Conservation (phyloP, 345 rosid genomes). For the Rhodomyrtus tomentosa region DNA sequence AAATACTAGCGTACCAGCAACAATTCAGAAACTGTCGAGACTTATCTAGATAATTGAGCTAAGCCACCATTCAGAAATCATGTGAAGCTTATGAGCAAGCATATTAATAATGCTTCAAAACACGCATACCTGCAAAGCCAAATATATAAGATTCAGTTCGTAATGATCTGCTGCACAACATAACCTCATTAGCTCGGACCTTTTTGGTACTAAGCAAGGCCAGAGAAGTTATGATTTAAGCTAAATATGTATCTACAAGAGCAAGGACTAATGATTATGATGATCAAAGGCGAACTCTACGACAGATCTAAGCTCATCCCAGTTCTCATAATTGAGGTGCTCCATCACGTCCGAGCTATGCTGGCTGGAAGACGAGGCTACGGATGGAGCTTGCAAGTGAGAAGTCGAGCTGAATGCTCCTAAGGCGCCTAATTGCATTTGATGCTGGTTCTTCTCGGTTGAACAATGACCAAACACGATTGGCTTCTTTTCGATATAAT, state of each 20-base stretch:
- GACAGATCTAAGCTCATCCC: constrained; percentile 73
- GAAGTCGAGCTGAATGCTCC: not conserved
- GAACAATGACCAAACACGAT: not conserved
- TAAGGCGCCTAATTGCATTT: not conserved
- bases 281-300: constrained; percentile 49
- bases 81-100: not conserved
- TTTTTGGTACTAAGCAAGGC: not conserved
- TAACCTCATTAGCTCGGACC: not conserved
- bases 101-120: not conserved
- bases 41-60: not conserved
- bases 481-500: constrained; percentile 11
- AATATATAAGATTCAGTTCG: not conserved
- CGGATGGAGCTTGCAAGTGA: constrained; percentile 7
- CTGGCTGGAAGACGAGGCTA: constrained; percentile 24
- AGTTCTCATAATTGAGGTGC: constrained; percentile 22
- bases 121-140: not conserved
- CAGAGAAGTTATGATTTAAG: not conserved
- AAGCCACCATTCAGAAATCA: not conserved
- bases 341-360: constrained; percentile 15
- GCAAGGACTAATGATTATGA: not conserved
- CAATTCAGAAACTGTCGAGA: not conserved
- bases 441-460: not conserved
- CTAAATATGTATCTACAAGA: not conserved
- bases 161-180: not conserved
- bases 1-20: not conserved